Base-by-base conservation (phyloP, 306 rosid genomes). In the Trifolium dubium region DNA sequence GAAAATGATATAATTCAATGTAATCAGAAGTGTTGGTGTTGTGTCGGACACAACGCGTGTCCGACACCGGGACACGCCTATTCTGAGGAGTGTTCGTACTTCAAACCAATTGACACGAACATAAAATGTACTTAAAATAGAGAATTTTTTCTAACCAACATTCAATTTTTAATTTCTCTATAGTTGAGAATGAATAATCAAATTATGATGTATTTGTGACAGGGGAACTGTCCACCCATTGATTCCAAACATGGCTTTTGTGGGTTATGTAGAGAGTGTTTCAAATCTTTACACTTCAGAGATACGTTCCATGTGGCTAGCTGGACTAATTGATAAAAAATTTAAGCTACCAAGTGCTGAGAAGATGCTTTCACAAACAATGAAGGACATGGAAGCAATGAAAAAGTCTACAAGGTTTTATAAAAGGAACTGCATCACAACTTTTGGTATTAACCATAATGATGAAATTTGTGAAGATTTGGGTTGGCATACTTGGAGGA, bases 151-250 rank as follows among this genome's bases (percentile, higher is more conserved):
- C 28, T 15, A 17, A 15, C 10, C 29, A 3, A 17, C 10, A 3
- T 43, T 43, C 14, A 4, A 23, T 23, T 51, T 17, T 51, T 51
- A 50, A 51, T 19, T 56, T 56, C 17, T 23, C 37, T 13, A 56
- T 29, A 73, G 40, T 12, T 49, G 19, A 40, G 46, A 43, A 46
- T 30, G 5, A 54, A 80, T 50, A 29, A 7, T 10, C 63, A 12
- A 59, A 10, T 60, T 8, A 17, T 46, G 29, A 14, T 79, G 56
- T 44, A n/a, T 76, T 47, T 47, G 15, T 72, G 65, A 55, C 81
- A 90, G 96, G 83, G 89, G 96, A 53, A 90, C 92, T 0, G 82
- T 90, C 28, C 90, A 86, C 84, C 96, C 96, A 31, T 34, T 90
- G 83, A 85, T 90, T 79, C 96, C 93, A 53, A 90, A 80, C 79